Base-by-base conservation (phyloP, 345 rosid species). In the Barbarea vulgaris region DNA sequence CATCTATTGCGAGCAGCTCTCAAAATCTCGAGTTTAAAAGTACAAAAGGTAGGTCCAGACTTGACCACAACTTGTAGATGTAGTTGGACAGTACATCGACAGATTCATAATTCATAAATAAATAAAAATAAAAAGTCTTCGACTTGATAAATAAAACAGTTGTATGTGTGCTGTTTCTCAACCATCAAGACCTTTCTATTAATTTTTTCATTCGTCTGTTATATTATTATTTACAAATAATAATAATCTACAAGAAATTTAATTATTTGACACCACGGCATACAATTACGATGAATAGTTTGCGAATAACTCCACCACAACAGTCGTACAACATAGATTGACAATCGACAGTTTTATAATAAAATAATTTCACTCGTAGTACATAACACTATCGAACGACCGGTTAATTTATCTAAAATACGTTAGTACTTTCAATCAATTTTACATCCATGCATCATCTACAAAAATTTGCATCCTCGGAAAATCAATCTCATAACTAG, bases 1-100 rank as follows among this genome's bases (percentile, higher is more conserved):
- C 80, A 62, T 44, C 61, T 41, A 42, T 61, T 76, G 75, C 70
- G 80, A 76, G 65, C 80, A 76, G 80, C 65, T 76, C 48, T 22
- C 37, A 30, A 61, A 67, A 51, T 76, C 69, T 39, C 28, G 55
- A 46, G 15, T 61, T 30, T 51, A 69, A 69, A 61, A 61, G 63
- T 76, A 31, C 69, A 53, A 33, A 39, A 68, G 2, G 24, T 52
- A 31, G 74, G 64, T 52, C 79, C 74, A 76, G 13, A 39, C 50
- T 61, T 74, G 75, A 69, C 75, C 75, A 69, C 79, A 60, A 30
- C 36, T 50, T 61, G 54, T 75, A 68, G 64, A n/a, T 76, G 70
- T 61, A 59, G 47, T 39, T 75, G 64, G 52, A 69, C 74, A 68
- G 8, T 21, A 30, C 28, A 12, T 54, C 39, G 47, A 68, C 34